These are phyloP conservation scores for Candida maris DNA, from an alignment of 805 yeast genomes.

Conservation along the genomic window DNA sequence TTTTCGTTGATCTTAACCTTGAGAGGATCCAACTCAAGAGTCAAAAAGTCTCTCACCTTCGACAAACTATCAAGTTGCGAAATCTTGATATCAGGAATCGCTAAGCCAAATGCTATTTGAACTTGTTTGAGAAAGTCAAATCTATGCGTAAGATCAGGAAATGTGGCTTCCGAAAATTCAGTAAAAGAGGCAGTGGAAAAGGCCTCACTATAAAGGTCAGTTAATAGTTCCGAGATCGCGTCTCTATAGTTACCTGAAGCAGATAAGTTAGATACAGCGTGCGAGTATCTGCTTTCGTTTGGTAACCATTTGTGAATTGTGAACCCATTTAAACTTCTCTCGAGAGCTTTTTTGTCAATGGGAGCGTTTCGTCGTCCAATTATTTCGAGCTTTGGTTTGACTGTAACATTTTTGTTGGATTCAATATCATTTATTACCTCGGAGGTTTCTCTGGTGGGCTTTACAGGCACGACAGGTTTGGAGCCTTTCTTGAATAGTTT, in stretches of 20 bases:
- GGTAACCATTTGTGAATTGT: slow-evolving; percentile 32
- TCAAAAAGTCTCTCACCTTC: slow-evolving; percentile 37
- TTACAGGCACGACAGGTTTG: slow-evolving; percentile 8
- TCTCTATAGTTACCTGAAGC: slow-evolving; percentile 9
- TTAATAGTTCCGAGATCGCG: slow-evolving; percentile 15
- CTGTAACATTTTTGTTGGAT: slow-evolving; percentile 13
- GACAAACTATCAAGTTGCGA: slow-evolving; percentile 38
- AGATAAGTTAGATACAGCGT: slow-evolving; percentile 4
- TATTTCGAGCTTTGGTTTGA: slow-evolving; percentile 22
- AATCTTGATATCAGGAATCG: slow-evolving; percentile 50
- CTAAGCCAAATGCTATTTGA: slow-evolving; percentile 46
- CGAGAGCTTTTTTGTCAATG: slow-evolving; percentile 19
- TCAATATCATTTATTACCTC: slow-evolving; percentile 31
- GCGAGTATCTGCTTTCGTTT: slow-evolving; percentile 14
- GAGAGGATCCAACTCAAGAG: slow-evolving; percentile 34
- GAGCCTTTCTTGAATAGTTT: slow-evolving; percentile 26
- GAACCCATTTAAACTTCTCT: slow-evolving; percentile 29
- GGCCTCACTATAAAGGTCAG: slow-evolving; percentile 8
- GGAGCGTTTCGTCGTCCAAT: slow-evolving; percentile 30
- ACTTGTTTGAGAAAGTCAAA: slow-evolving; percentile 47
- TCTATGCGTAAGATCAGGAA: slow-evolving; percentile 45
- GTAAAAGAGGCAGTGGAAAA: background rate
- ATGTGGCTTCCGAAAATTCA: slow-evolving; percentile 6
- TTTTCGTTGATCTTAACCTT: slow-evolving; percentile 51
- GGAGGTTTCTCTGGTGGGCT: slow-evolving; percentile 20